These are phyloP conservation scores for Meripilus lineatus DNA, from an alignment of 1,284 basidiomycete species.

Conservation along the genomic window DNA sequence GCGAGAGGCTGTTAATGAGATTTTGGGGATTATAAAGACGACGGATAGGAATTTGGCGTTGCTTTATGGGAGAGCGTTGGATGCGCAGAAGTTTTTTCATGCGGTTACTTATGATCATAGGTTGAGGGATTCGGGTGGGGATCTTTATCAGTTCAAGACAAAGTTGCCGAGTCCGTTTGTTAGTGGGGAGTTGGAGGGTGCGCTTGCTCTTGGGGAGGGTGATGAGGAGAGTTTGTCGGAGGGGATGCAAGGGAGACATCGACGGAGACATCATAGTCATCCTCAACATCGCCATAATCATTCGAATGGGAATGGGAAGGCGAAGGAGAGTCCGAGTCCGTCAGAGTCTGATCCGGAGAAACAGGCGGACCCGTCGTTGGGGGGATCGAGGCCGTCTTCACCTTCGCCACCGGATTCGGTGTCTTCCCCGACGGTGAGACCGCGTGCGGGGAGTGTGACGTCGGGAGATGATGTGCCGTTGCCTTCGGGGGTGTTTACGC, in stretches of 20 bases:
- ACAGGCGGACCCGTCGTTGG: too few relatives aligned
- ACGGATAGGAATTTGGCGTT: conserved; percentile 95
- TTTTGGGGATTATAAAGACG: conserved; percentile 97
- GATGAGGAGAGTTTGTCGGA: conserved; percentile 23
- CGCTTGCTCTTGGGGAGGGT: conserved; percentile 30
- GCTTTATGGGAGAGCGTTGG: conserved; percentile 89
- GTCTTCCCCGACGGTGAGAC: conserved; percentile 24
- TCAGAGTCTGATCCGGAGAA: conserved; percentile 36
- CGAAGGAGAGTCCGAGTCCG: conserved; percentile 31
- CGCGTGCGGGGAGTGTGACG: conserved; percentile 38
- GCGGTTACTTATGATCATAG: conserved; percentile 99
- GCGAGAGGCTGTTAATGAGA: conserved; percentile 92
- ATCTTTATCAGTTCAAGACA: conserved; percentile 90
- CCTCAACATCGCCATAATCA: too few relatives aligned
- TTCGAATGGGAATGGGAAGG: conserved; percentile 4
- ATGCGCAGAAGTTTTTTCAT: conserved; percentile 99
- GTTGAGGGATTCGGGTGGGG: conserved; percentile 82
- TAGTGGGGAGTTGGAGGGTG: conserved; percentile 64
- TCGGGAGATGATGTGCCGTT: conserved; percentile 64
- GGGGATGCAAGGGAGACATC: neutral
- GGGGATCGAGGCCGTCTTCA: conserved; percentile 32
- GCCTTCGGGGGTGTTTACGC: conserved; percentile 94
- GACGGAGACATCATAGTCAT: conserved; percentile 11
- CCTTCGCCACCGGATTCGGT: conserved; percentile 33
- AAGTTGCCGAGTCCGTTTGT: conserved; percentile 74